phyloP scores from a whole-genome alignment of 768 basidiomycete species.

The Mycena epipterygia region DNA sequence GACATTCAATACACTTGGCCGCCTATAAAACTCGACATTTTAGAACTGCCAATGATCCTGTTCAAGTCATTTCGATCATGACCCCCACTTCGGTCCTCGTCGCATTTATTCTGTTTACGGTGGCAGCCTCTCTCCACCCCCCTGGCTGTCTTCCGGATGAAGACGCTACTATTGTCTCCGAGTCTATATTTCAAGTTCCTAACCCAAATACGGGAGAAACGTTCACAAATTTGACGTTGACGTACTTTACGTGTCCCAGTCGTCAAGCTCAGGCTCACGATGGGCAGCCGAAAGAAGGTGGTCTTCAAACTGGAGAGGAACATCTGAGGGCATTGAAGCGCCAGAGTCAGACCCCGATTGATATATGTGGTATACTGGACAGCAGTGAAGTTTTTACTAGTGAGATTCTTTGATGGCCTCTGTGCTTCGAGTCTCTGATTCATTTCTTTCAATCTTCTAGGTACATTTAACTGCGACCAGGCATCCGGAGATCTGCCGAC shows the following conservation, averaged over 20 bases:
- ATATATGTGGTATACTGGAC: constrained; percentile 1
- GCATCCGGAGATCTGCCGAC: background rate
- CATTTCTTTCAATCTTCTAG: background rate
- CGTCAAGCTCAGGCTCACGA: background rate
- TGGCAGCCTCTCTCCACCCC: background rate
- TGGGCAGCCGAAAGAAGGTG: background rate
- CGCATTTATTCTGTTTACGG: background rate
- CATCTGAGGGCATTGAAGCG: no score
- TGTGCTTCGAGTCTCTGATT: background rate
- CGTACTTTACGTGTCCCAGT: constrained; percentile 17
- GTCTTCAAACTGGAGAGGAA: no score
- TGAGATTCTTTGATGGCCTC: background rate
- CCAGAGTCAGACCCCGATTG: background rate
- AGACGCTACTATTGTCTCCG: constrained; percentile 13
- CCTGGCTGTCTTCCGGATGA: constrained; percentile 20
- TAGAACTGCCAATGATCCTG: background rate
- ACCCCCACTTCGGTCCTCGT: background rate
- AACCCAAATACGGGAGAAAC: background rate
- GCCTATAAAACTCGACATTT: background rate
- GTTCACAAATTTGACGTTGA: constrained; percentile 11
- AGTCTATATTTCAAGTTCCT: background rate
- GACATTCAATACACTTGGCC: background rate
- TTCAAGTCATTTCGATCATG: background rate
- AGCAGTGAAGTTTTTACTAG: background rate
- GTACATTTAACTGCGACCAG: constrained; percentile 17